Base-by-base conservation (phyloP, 345 rosid species). In the Euphorbia peplus region DNA sequence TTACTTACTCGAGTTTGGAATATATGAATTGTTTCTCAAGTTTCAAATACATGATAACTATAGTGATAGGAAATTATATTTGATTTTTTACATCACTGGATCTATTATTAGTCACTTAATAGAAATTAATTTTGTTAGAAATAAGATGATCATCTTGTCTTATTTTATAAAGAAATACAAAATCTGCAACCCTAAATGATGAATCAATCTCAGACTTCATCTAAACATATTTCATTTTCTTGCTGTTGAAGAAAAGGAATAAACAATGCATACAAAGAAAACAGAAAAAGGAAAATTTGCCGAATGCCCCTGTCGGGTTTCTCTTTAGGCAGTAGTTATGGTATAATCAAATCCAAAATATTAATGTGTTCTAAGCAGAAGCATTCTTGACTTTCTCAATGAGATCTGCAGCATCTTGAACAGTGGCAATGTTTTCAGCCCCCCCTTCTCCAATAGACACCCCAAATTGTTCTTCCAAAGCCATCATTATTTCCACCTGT, bases 401-500 rank as follows among this genome's bases (percentile, higher is more conserved):
- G 68, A 87, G 80, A 77, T 82, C 83, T 1, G 92, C 90, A 5
- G 92, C 92, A 19, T 85, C 89, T 72, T 83, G 85, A 71, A 85
- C 85, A 3, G 88, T 87, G 5, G 72, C 64, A 18, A 82, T 80
- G 77, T 83, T 80, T 76, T 87, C 84, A 0, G 88, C 89, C 22
- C 90, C 90, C 6, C 70, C 77, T 80, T 83, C 89, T 57, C 92
- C 89, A 5, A 87, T 54, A 18, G 88, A 82, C 64, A 87, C 88
- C 1, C 63, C 83, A 4, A 84, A 84, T 67, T 83, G 86, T 71
- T 87, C 91, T 76, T 85, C 87, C 83, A 87, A 74, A 30, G 92
- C 88, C 92, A 87, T 83, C 88, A 83, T 79, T 46, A 85, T 85
- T 62, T 87, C 88, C 46, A 83, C 92, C 86, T 83, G 73, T 14